Base-by-base conservation (phyloP, 306 rosid species). In the Arachis stenosperma region DNA sequence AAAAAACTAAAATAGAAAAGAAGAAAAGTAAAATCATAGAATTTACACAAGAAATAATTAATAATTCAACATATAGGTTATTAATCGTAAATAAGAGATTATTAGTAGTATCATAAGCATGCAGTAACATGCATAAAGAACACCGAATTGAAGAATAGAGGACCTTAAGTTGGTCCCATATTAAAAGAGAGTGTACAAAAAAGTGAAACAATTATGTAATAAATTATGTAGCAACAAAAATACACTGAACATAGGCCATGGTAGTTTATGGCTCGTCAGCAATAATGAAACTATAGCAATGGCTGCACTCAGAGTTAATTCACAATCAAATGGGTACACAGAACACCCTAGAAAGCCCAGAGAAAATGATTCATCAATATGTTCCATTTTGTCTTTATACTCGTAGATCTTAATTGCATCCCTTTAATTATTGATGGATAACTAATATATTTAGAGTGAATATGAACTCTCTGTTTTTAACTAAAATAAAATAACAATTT, bases 271-370 rank as follows among this genome's bases (percentile, higher is more conserved):
- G 61, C 74, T 57, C 5, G 64, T 61, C 53, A 64, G 9, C 56
- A 74, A 65, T 75, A 41, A 71, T 59, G 77, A 70, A 79, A 79
- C 81, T 61, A 33, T 2, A 52, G 72, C 81, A 78, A 47, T 84
- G 9, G 67, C 61, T 41, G 13, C 9, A 75, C 47, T 30, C 6
- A 8, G 65, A 8, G 13, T 29, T 47, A 29, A 56, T 64, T 64
- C 9, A 36, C 61, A 57, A 27, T 41, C 54, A 53, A 39, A 54
- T 55, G 47, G 41, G 59, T 44, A 53, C 56, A 30, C 7, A 36
- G 41, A 39, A 44, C 41, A 56, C 43, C 60, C 8, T n/a, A 37
- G 5, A 33, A 33, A 33, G 44, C 8, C 22, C 57, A 43, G 60
- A 66, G 47, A 66, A 66, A 75, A 58, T 3, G 42, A 76, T 68